Evolutionary conservation across 2,329 filamentous ascomycete genomes (phyloP), one percentile per base, ranked within the genome.

Genomic region (Nemania sp.): DNA sequence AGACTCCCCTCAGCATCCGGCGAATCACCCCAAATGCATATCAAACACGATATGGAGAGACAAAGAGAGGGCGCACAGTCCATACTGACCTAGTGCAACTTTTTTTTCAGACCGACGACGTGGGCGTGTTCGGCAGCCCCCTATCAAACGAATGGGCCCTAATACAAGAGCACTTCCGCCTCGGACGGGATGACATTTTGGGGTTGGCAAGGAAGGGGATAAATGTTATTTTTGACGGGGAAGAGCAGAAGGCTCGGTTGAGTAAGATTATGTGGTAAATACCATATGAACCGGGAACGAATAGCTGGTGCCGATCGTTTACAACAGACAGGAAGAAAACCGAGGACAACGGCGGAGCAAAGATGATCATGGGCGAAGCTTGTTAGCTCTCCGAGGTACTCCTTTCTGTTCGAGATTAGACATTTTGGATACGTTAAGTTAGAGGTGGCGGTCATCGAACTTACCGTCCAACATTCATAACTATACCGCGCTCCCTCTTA

Each of bases 81-180:
- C 10, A n/a, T 25, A 15, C 62, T 62, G 18, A 64, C 17, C 9
- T 1, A 21, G 15, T 47, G 34, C 37, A 35, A 7, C 18, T 15
- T 17, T 7, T 35, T n/a, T 48, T 43, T 4, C 62, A 92, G 89
- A 95, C 91, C 1, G 91, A 95, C 71, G 90, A 95, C 69, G 88
- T 94, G 10, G 91, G 90, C 1, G 86, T 95, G 20, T 95, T 95
- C 69, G 88, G 87, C 51, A 93, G 89, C 69, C 81, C 85, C 0
- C 75, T 93, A 3, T 92, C 90, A 0, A 87, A 92, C 66, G 91
- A 96, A 73, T 94, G 93, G 73, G 77, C 80, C 7, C 82, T 95
- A 2, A 89, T 90, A 3, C 87, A 89, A 1, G 75, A 87, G 65
- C 86, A 93, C 71, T 95, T 95, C 69, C 72, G 75, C 0, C 79